phyloP scores from a whole-genome alignment of 2,329 filamentous ascomycete species.

The Helotiales sp. region DNA sequence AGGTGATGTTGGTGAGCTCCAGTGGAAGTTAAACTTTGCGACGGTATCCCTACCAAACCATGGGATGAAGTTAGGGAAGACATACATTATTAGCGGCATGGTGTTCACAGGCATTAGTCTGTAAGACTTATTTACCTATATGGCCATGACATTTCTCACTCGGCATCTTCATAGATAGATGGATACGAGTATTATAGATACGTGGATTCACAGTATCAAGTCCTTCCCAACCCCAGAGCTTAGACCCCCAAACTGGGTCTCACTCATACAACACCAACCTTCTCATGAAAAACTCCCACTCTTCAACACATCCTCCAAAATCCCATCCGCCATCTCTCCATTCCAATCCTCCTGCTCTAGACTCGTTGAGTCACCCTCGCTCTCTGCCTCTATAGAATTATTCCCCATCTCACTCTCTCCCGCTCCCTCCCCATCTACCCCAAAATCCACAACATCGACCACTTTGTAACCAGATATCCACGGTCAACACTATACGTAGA shows the following conservation, averaged over 20 bases:
- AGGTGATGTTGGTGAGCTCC: not conserved
- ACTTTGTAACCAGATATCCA: slow-evolving; percentile 1
- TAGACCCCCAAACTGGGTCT: not conserved
- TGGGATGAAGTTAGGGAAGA: too few relatives aligned
- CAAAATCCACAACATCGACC: not conserved
- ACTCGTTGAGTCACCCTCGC: not conserved
- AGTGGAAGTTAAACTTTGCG: not conserved
- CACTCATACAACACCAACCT: not conserved
- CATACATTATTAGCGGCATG: too few relatives aligned
- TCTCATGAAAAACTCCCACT: not conserved
- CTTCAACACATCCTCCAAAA: slow-evolving; percentile 5
- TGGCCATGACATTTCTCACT: too few relatives aligned
- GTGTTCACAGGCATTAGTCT: too few relatives aligned
- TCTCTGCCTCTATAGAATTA: not conserved
- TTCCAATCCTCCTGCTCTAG: not conserved
- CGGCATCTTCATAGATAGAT: too few relatives aligned
- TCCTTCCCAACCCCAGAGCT: too few relatives aligned
- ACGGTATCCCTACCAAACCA: not conserved
- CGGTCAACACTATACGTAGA: slow-evolving; percentile 1
- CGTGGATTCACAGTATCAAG: too few relatives aligned
- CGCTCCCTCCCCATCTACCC: not conserved
- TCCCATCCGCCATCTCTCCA: slow-evolving; percentile 1
- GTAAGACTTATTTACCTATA: too few relatives aligned
- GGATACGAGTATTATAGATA: too few relatives aligned
- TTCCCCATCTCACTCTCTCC: not conserved